Evolutionary conservation across 108 stramenopile species (phyloP), one percentile per base, ranked within the genome.

Genomic region (Skeletonema grethae): DNA sequence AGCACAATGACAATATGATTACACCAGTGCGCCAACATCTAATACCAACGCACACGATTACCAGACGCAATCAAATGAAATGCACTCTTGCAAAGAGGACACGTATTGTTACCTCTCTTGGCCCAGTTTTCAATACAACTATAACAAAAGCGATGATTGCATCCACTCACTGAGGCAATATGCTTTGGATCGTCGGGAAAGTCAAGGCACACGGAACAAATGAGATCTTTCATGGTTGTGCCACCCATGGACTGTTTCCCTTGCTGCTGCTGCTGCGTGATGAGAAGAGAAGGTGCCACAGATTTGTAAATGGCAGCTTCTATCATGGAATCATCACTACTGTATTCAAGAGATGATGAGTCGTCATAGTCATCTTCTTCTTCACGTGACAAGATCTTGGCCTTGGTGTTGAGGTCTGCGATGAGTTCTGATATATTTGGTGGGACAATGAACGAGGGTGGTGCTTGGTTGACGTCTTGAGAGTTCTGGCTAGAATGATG

Each of bases 41-140:
- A 66, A 66, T 66, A 66, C 65, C 65, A 66, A 32, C 65, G 20
- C 65, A 66, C 65, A 18, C 39, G 35, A 7, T 22, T 6, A 34
- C 65, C 50, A 8, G 65, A 66, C 36, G 65, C 50, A 29, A 66
- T 6, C 30, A 66, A 22, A 53, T 66, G 65, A 53, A 66, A 66
- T 66, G 29, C 20, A n/a, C 53, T 50, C 28, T 66, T 66, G 35
- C 65, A 66, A 31, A 66, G 50, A 48, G 65, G 65, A 56, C 65
- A 66, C 7, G 32, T 32, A 31, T 66, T 30, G 5, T 50, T 53
- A 32, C 50, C 50, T 24, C 15, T 66, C 16, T 15, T 5, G 5
- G 65, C 65, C 65, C 65, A 66, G 0, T 31, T 35, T 1, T 53
- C 65, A 41, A 66, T 66, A 35, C 65, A 66, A 32, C 13, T 2